phyloP scores from a whole-genome alignment of 208 protist species.

The Acanthamoeba lenticulata region DNA sequence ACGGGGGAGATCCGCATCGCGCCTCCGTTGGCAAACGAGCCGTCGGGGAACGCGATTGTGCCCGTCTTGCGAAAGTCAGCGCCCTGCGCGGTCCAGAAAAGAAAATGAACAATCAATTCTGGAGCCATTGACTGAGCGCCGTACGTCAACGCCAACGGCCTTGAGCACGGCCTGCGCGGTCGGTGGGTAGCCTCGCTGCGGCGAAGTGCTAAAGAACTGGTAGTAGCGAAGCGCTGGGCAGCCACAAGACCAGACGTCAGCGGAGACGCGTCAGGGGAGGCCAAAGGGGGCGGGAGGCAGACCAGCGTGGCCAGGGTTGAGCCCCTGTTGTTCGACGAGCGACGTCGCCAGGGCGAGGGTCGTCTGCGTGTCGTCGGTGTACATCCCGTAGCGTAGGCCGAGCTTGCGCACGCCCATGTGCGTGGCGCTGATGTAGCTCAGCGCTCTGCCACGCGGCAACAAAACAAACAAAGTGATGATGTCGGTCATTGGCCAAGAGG shows the following conservation, averaged over 20 bases:
- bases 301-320: not conserved
- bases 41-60: not conserved
- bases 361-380: conserved; percentile 13
- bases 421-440: conserved; percentile 11
- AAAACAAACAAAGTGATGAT: not conserved
- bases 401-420: conserved; percentile 33
- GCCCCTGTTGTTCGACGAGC: not conserved
- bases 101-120: too few relatives aligned
- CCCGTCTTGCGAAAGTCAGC: not conserved
- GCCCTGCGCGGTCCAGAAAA: too few relatives aligned
- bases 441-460: not conserved
- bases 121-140: too few relatives aligned
- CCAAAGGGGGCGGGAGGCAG: too few relatives aligned
- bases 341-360: conserved; percentile 11
- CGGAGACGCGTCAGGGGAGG: too few relatives aligned
- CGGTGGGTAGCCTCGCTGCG: not conserved
- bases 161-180: not conserved
- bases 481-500: too few relatives aligned
- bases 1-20: conserved; percentile 7
- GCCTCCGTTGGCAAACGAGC: conserved; percentile 5
- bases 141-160: not conserved
- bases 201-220: not conserved
- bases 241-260: not conserved
- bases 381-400: conserved; percentile 12
- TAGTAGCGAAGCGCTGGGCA: not conserved